Evolutionary conservation across 2,329 filamentous ascomycete genomes (phyloP), one percentile per base, ranked within the genome.

Genomic region (Fusarium anthophilum): DNA sequence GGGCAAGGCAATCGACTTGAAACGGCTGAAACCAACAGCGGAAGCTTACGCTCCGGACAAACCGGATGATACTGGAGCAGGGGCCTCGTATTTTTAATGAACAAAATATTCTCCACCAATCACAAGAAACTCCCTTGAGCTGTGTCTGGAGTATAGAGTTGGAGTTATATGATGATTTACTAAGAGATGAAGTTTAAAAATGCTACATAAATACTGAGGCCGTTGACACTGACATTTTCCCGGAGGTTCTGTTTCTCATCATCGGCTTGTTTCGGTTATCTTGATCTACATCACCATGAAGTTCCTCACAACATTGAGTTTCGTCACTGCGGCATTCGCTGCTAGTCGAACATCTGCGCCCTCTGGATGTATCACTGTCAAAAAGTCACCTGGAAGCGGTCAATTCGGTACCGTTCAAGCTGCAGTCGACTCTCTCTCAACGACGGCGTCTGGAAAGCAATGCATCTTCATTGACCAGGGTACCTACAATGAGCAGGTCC

Each of bases 401-500:
- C 75, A 74, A 38, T 83, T 81, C 69, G 77, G 77, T 60, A 80
- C 76, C 5, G 51, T 92, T 47, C 88, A 90, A 77, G 81, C 85
- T 24, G 91, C 91, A 14, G 86, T 92, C 64, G 78, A 89, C 75
- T 86, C 89, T 10, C 85, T 92, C 14, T 87, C 86, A n/a, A 87
- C 85, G 1, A 82, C 84, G 3, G 84, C 85, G 12, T 84, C 86
- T 4, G 73, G 81, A 3, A 83, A 83, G 3, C 88, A 91, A 66
- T 88, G 86, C 77, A 90, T 93, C 81, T 92, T 92, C 82, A 88
- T 93, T 80, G 90, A 88, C 41, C 91, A 92, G 81, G 53, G 90
- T 5, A 90, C 87, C 24, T 91, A 91, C 82, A 71, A 61, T 14
- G 75, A 77, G 28, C 76, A 77, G 43, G 89, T 91, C 39, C 87